Percentiles rank a stretch among this genome's conserved stretches.
Evolutionary conservation across 208 protist species (phyloP).

Genomic region (Jaenimonas drosophilae): DNA sequence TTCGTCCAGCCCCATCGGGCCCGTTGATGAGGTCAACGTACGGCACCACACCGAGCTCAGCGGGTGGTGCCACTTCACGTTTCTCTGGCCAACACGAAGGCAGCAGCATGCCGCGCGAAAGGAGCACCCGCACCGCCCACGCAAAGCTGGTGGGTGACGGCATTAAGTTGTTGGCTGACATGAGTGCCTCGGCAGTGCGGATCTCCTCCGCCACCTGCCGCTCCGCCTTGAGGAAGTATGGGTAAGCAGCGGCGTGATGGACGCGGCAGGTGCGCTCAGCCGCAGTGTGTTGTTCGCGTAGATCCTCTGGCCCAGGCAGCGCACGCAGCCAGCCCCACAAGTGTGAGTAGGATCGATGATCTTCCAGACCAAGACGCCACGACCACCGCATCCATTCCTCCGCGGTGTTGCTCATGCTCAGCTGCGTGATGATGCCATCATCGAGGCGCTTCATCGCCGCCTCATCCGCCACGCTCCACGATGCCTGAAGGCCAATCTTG

Average conservation of each 20-base stretch:
- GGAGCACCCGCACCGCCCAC: constrained; percentile 51
- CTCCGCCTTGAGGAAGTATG: constrained; percentile 30
- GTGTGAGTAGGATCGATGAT: constrained; percentile 55
- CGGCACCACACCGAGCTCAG: constrained; percentile 71
- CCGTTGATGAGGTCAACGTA: constrained; percentile 77
- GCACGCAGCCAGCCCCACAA: constrained; percentile 81
- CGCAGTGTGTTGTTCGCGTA: constrained; percentile 19
- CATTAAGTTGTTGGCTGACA: constrained; percentile 30
- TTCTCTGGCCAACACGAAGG: constrained; percentile 37
- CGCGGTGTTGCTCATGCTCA: constrained; percentile 20
- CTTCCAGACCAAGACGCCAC: constrained; percentile 72
- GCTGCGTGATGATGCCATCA: constrained; percentile 36
- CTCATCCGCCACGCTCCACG: not conserved
- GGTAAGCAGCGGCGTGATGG: constrained; percentile 44
- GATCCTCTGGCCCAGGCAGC: constrained; percentile 28
- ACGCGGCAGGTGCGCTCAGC: constrained; percentile 44
- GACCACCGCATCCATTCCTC: constrained; percentile 55
- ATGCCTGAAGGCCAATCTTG: constrained; percentile 17
- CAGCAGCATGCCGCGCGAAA: constrained; percentile 44
- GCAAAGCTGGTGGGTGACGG: constrained; percentile 26
- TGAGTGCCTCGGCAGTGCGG: constrained; percentile 18
- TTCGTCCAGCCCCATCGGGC: constrained; percentile 19
- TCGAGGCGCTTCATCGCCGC: constrained; percentile 9
- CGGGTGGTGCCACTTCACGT: not conserved
- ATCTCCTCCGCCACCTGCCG: constrained; percentile 33